Base-by-base conservation (phyloP, 2,329 filamentous ascomycete species). In the Arachnomyces sp. region DNA sequence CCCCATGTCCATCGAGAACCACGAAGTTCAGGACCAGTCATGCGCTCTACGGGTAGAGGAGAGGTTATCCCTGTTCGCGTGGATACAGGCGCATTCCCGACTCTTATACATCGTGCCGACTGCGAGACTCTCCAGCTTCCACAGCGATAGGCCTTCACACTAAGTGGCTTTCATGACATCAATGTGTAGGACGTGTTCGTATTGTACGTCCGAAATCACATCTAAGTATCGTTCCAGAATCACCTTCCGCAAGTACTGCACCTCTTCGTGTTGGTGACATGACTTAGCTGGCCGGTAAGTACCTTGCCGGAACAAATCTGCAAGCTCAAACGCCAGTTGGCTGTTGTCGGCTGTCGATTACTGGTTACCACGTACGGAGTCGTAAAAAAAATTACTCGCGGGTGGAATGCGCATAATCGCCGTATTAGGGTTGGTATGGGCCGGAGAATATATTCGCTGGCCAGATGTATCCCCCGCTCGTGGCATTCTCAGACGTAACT, bases 221-320 rank as follows among this genome's bases (percentile, higher is more conserved):
- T 60, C 44, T 4, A 42, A 48, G 37, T 61, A 61, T 3, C 52
- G 51, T n/a, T 46, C 42, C 1, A 54, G 53, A 3, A 60, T 18
- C 13, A 43, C 18, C 5, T 39, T 40, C 11, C 45, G 46, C 7
- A 62, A 25, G 30, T 59, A 62, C 13, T 61, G 47, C 12, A 60
- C 44, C 59, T 58, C 28, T 48, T 51, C 31, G 35, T 38, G 44
- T 61, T 61, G 21, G 59, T 61, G 33, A 62, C 59, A 38, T 62
- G 41, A 44, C 56, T 60, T 15, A 51, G 42, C 38, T 63, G 59
- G 3, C 53, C 57, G 28, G 61, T 42, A 15, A 62, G 44, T 11
- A 43, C 48, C 29, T 51, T 54, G 13, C 58, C 60, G 29, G 62
- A 55, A 2, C 59, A 62, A 62, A 36, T 62, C 59, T 5, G 59